A percentile compares a stretch with the other conserved stretches of the same genome.
Evolutionary conservation across 495 filamentous ascomycete species (phyloP).

Genomic region (Aspergillus sclerotioniger): DNA sequence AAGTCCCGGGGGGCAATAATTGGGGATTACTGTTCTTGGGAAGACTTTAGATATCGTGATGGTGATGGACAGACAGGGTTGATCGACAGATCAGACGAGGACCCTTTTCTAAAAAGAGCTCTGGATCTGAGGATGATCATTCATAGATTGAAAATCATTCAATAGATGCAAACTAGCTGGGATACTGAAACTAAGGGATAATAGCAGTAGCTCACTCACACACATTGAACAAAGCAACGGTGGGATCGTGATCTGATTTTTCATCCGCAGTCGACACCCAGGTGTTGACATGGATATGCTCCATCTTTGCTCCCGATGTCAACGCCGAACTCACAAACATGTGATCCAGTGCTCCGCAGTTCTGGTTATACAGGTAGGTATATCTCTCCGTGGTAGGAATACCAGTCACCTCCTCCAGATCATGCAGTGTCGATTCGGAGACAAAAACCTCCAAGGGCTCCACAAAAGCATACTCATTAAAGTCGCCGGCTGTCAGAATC

Average conservation of each 20-base stretch:
- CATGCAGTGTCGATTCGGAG: conserved; percentile 39
- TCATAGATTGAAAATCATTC: too few species aligned
- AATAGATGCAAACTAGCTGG: too few species aligned
- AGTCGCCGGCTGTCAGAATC: conserved; percentile 55
- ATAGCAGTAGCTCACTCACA: conserved; percentile 26
- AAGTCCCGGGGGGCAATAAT: too few species aligned
- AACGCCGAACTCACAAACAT: conserved; percentile 51
- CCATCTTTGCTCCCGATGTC: conserved; percentile 27
- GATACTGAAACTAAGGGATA: background rate
- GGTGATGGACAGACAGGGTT: too few species aligned
- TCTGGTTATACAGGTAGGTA: conserved; percentile 56
- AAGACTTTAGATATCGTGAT: too few species aligned
- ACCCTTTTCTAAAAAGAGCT: too few species aligned
- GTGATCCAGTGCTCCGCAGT: conserved; percentile 59
- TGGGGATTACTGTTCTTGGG: too few species aligned
- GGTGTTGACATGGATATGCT: conserved; percentile 63
- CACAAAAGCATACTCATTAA: conserved; percentile 62
- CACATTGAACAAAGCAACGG: conserved; percentile 52
- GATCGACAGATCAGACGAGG: too few species aligned
- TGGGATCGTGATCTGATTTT: conserved; percentile 61
- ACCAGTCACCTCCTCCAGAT: conserved; percentile 51
- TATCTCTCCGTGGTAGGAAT: conserved; percentile 53
- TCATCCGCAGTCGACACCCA: conserved; percentile 48
- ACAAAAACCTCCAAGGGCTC: conserved; percentile 46
- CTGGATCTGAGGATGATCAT: too few species aligned